Conservation (phyloP, 352 stramenopile genomes). For the Phytophthora ohioensis region DNA sequence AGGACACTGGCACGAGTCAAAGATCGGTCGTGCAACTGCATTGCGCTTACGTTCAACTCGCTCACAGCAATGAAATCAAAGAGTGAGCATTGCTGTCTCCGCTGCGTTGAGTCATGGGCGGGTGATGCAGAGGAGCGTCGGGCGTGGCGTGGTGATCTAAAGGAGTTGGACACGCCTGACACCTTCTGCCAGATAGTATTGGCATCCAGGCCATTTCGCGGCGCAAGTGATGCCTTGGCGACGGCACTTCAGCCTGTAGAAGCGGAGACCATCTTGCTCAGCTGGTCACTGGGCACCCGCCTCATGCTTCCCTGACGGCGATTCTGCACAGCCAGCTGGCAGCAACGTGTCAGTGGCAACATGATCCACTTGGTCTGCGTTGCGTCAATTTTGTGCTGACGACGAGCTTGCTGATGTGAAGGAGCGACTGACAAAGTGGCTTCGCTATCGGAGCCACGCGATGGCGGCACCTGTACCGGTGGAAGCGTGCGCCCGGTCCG, state of each 20-base stretch:
- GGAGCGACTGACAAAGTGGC: slow-evolving; percentile 22
- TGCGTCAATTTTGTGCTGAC: slow-evolving; percentile 1
- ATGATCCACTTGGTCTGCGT: neutral
- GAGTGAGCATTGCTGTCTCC: slow-evolving; percentile 34
- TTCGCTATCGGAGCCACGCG: slow-evolving; percentile 18
- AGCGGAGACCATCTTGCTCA: slow-evolving; percentile 34
- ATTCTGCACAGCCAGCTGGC: slow-evolving; percentile 28
- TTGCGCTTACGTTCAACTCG: slow-evolving; percentile 23
- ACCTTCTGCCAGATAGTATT: slow-evolving; percentile 25
- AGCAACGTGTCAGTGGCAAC: slow-evolving; percentile 11
- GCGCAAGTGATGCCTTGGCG: slow-evolving; percentile 9
- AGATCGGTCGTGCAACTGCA: slow-evolving; percentile 13
- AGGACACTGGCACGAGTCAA: slow-evolving; percentile 1
- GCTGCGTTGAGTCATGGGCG: neutral
- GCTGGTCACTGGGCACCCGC: slow-evolving; percentile 34
- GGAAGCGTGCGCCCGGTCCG: slow-evolving; percentile 11
- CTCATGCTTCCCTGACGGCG: slow-evolving; percentile 29
- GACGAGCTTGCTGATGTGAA: slow-evolving; percentile 23
- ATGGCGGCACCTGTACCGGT: slow-evolving; percentile 25
- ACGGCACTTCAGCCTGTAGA: slow-evolving; percentile 21
- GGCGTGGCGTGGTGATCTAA: slow-evolving; percentile 15
- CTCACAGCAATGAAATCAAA: slow-evolving; percentile 31
- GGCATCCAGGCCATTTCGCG: slow-evolving; percentile 25
- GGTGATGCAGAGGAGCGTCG: slow-evolving; percentile 30
- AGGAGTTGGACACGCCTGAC: slow-evolving; percentile 16